A percentile compares a stretch with the other conserved stretches of the same genome.
phyloP scores from a whole-genome alignment of 1,139 yeast genomes.

The Trichomonascaceae sp. region DNA sequence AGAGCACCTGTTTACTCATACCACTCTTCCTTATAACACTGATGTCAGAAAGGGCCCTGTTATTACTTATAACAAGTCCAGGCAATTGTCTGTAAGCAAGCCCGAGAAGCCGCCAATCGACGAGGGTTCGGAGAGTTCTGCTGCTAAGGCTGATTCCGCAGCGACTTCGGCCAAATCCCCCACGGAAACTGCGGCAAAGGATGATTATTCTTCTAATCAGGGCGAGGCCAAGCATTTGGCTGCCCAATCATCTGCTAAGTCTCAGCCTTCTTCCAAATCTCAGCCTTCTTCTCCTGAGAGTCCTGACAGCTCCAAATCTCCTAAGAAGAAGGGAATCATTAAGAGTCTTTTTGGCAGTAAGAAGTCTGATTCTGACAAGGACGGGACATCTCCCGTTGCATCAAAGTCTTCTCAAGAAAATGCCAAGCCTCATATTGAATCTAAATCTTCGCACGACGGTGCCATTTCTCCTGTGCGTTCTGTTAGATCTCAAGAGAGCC shows the following conservation, averaged over 20 bases:
- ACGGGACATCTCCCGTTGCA: background rate
- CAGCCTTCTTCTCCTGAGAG: background rate
- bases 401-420: background rate
- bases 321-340: background rate
- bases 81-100: slow-evolving; percentile 3
- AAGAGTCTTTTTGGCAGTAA: background rate
- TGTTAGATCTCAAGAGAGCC: background rate
- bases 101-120: background rate
- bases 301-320: background rate
- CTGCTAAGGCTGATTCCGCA: slow-evolving; percentile 65
- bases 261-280: background rate
- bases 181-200: slow-evolving; percentile 20
- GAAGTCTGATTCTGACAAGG: background rate
- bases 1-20: background rate
- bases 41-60: slow-evolving; percentile 9
- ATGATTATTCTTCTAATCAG: background rate
- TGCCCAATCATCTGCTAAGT: background rate
- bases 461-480: background rate
- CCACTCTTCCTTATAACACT: slow-evolving; percentile 10
- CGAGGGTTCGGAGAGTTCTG: slow-evolving; percentile 80
- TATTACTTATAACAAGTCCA: slow-evolving; percentile 6
- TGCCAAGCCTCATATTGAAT: background rate
- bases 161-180: too few relatives aligned
- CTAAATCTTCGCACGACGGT: background rate
- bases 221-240: background rate